A percentile compares a stretch with the other conserved stretches of the same genome.
phyloP scores from a whole-genome alignment of 371 early-diverging fungal genomes.

The Smittium mucronatum region DNA sequence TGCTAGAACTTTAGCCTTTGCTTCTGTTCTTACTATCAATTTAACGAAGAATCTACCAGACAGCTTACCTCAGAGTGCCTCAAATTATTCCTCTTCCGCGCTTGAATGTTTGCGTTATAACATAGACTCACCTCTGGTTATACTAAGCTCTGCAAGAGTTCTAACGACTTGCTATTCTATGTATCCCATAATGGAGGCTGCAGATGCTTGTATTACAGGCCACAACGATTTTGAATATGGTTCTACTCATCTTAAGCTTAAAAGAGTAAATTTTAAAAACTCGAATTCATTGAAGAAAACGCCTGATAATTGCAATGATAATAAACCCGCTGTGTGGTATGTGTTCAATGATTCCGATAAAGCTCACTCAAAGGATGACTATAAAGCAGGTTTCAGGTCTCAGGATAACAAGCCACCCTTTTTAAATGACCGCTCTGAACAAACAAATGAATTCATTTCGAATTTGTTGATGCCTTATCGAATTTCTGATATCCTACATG shows the following conservation, averaged over 20 bases:
- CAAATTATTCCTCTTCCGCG: not conserved
- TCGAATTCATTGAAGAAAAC: not conserved
- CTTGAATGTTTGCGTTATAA: not conserved
- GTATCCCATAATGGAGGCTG: constrained; percentile 2
- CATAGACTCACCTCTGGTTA: not conserved
- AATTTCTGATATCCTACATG: constrained; percentile 2
- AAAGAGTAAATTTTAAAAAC: not conserved
- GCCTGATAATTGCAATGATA: not conserved
- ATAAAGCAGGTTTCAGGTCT: not conserved
- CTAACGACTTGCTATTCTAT: not conserved
- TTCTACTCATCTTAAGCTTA: not conserved
- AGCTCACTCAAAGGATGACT: not conserved
- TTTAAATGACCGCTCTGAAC: not conserved
- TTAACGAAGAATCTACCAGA: not conserved
- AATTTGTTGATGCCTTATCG: not conserved
- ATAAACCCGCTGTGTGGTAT: not conserved
- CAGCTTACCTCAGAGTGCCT: not conserved
- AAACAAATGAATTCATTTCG: not conserved
- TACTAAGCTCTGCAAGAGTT: not conserved
- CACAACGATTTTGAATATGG: not conserved
- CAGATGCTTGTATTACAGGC: not conserved
- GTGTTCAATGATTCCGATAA: not conserved
- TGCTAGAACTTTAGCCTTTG: constrained; percentile 3
- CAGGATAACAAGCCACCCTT: not conserved
- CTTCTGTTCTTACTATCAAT: not conserved